A percentile compares a stretch with the other conserved stretches of the same genome.
These are phyloP conservation scores for Coniferiporia sulphurascens DNA, from an alignment of 1,284 basidiomycete species.

Conservation along the genomic window DNA sequence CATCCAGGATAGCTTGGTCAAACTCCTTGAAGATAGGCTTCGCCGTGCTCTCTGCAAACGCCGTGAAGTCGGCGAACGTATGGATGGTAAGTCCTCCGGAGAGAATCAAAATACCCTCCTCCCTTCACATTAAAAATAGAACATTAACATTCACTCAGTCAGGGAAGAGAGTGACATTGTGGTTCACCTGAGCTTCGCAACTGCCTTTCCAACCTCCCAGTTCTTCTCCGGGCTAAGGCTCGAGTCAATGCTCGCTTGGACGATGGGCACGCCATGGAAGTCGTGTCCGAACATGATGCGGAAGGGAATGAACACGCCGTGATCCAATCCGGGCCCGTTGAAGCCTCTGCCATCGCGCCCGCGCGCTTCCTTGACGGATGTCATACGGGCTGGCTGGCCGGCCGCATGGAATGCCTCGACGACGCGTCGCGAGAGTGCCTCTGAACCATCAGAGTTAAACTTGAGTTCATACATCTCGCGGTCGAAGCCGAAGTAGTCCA, in stretches of 20 bases:
- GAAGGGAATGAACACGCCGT: constrained; percentile 76
- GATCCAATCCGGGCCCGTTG: constrained; percentile 54
- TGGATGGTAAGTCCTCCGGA: constrained; percentile 67
- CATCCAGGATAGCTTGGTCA: constrained; percentile 53
- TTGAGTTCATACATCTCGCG: constrained; percentile 54
- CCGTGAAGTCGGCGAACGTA: constrained; percentile 53
- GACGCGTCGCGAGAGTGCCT: constrained; percentile 48
- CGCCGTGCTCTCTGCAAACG: constrained; percentile 49
- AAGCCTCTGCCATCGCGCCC: constrained; percentile 68
- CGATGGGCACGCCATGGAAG: constrained; percentile 54
- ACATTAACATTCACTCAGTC: not conserved
- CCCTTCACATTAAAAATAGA: constrained; percentile 28
- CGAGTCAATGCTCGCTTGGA: constrained; percentile 67
- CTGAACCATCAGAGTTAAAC: constrained; percentile 63
- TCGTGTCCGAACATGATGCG: constrained; percentile 69
- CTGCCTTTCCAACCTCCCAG: constrained; percentile 60
- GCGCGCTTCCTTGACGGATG: constrained; percentile 46
- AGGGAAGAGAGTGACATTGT: too few relatives aligned
- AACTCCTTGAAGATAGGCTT: constrained; percentile 47
- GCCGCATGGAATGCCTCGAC: constrained; percentile 59
- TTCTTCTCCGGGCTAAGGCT: constrained; percentile 56
- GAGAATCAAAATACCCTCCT: constrained; percentile 64
- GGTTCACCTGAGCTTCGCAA: constrained; percentile 48
- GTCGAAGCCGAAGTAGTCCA: constrained; percentile 70
- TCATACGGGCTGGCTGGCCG: constrained; percentile 51